Evolutionary conservation across 768 basidiomycete species (phyloP), one percentile per base, ranked within the genome.

Genomic region (Scleroderma bovista): DNA sequence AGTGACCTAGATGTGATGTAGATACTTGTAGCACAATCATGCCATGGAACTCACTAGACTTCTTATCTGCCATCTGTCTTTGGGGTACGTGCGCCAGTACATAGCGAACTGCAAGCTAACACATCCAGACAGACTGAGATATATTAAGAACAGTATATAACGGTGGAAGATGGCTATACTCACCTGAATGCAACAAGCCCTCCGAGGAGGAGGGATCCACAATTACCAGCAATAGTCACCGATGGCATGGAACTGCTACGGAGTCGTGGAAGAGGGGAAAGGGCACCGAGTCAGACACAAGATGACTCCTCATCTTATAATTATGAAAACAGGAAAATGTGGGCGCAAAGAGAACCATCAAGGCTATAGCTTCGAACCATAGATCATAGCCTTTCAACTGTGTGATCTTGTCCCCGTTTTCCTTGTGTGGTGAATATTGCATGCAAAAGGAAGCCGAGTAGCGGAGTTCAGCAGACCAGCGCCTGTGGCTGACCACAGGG

Each of bases 81-180:
- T 13, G 3, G 60, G 22, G 36, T 57, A 55, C 20, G 33, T 6
- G 23, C 61, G 57, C 54, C 42, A 64, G 38, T 62, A 64, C 39
- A 62, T 36, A 16, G 62, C 29, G 34, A 57, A 62, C 52, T 63
- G 61, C 55, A 64, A 53, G 23, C 46, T 57, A 33, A 62, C 49
- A 24, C 63, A 64, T 50, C 61, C 61, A 2, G 61, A 63, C 32
- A 63, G 54, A 34, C 63, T 31, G 34, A 20, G 31, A 31, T 42
- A 12, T 13, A 24, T 12, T 41, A 20, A 15, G 39, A 51, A 50
- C 13, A 5, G 26, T 9, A 29, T 29, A 34, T 12, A n/a, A 9
- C n/a, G n/a, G 37, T 17, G 15, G 8, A 13, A 41, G 11, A 1
- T 32, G n/a, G 26, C 16, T 1, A 39, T 20, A 16, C 54, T 54